Conservation (phyloP, 2,329 filamentous ascomycete genomes). For the Colletotrichum cereale region DNA sequence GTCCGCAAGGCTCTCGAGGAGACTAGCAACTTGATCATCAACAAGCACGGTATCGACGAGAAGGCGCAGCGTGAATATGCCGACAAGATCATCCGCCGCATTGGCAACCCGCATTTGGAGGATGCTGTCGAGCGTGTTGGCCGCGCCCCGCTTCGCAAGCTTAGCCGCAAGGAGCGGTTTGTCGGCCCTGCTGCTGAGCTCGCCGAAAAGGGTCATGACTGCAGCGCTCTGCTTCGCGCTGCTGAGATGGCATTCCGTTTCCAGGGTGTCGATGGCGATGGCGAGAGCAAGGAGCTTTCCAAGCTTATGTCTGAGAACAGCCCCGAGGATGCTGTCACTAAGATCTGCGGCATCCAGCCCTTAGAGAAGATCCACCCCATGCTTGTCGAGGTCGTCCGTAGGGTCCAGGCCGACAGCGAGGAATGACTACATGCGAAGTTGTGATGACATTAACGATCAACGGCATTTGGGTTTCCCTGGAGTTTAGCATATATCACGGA, state of each 20-base stretch:
- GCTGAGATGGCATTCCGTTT: constrained; percentile 95
- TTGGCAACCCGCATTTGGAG: constrained; percentile 92
- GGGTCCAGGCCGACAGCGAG: constrained; percentile 78
- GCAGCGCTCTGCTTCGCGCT: constrained; percentile 80
- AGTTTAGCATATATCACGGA: constrained; percentile 36
- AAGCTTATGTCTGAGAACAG: constrained; percentile 83
- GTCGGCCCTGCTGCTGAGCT: constrained; percentile 91
- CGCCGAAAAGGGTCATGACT: constrained; percentile 81
- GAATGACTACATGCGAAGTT: constrained; percentile 53
- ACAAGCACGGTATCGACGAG: constrained; percentile 84
- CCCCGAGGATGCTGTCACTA: constrained; percentile 79
- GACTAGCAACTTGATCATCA: constrained; percentile 86
- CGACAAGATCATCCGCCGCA: constrained; percentile 90
- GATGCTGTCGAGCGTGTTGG: constrained; percentile 96
- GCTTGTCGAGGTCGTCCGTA: constrained; percentile 83
- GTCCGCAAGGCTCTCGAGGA: constrained; percentile 86
- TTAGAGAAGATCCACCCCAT: constrained; percentile 82
- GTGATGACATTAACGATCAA: constrained; percentile 29
- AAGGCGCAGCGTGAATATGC: constrained; percentile 88
- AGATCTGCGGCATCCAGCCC: constrained; percentile 85
- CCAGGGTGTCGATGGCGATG: constrained; percentile 92
- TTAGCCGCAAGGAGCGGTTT: constrained; percentile 95
- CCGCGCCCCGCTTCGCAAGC: constrained; percentile 92
- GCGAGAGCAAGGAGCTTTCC: constrained; percentile 88
- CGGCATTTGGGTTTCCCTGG: constrained; percentile 8